phyloP scores from a whole-genome alignment of 345 rosid species.

The Lenwebbia sp. region DNA sequence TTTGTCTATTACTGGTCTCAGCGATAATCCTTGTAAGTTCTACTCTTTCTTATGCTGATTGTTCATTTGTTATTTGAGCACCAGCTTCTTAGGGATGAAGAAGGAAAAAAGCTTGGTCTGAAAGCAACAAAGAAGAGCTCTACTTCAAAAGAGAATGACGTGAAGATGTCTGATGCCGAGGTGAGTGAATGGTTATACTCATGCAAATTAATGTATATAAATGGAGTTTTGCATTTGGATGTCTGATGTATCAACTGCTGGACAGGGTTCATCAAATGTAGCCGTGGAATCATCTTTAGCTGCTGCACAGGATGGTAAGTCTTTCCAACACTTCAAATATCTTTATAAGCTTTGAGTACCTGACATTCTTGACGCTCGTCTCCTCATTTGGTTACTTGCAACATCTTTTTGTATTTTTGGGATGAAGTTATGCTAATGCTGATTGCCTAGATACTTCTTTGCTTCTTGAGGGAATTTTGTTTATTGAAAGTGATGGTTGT shows the following conservation, averaged over 20 bases:
- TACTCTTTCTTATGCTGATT: not conserved
- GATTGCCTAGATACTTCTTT: not conserved
- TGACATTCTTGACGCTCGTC: not conserved
- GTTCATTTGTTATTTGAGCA: not conserved
- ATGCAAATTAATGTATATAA: not conserved
- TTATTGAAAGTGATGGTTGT: not conserved
- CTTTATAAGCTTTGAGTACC: not conserved
- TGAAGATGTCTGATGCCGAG: slow-evolving; percentile 75
- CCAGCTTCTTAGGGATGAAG: slow-evolving; percentile 80
- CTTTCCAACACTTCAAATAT: not conserved
- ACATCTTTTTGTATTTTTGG: not conserved
- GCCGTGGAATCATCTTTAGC: slow-evolving; percentile 52
- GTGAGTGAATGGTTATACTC: slow-evolving; percentile 18
- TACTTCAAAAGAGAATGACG: slow-evolving; percentile 45
- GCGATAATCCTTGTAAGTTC: not conserved
- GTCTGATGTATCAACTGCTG: not conserved
- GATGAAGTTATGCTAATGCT: not conserved
- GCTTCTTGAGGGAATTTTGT: not conserved
- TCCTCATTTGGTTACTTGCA: not conserved
- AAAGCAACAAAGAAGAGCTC: slow-evolving; percentile 39
- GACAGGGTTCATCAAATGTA: slow-evolving; percentile 60
- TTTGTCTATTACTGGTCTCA: not conserved
- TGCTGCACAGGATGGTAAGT: slow-evolving; percentile 49
- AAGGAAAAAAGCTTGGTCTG: slow-evolving; percentile 78
- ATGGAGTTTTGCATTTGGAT: not conserved